phyloP scores from a whole-genome alignment of 129 eudicot genomes.

The Dittrichia graveolens region DNA sequence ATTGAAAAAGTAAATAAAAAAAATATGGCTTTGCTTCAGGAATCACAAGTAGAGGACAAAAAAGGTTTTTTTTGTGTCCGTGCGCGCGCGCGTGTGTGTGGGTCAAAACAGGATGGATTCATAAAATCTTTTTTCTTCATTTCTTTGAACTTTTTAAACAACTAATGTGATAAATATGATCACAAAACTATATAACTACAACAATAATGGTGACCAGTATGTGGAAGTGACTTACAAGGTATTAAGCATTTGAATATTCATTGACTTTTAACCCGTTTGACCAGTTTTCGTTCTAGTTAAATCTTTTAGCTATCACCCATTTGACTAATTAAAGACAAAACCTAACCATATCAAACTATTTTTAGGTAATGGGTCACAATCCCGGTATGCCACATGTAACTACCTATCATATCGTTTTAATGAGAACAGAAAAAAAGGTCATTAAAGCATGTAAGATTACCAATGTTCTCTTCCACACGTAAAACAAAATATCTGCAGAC shows the following conservation, averaged over 20 bases:
- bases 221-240: background rate
- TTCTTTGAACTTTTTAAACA: background rate
- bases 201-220: background rate
- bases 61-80: background rate
- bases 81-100: too few species aligned
- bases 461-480: constrained; percentile 92
- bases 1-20: background rate
- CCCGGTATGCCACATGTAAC: background rate
- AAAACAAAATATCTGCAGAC: constrained; percentile 93
- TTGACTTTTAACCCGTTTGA: background rate
- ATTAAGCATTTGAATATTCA: background rate
- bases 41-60: constrained; percentile 14
- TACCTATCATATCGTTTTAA: constrained; percentile 2
- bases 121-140: background rate
- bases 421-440: background rate
- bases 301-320: background rate
- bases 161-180: background rate
- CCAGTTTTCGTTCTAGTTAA: background rate
- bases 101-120: background rate
- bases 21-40: constrained; percentile 2
- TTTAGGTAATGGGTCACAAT: background rate
- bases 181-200: background rate
- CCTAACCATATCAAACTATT: background rate
- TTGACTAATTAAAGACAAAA: background rate
- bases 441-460: constrained; percentile 38